Evolutionary conservation across 2,329 filamentous ascomycete species (phyloP).

Genomic region (Zymoseptoria pseudotritici): DNA sequence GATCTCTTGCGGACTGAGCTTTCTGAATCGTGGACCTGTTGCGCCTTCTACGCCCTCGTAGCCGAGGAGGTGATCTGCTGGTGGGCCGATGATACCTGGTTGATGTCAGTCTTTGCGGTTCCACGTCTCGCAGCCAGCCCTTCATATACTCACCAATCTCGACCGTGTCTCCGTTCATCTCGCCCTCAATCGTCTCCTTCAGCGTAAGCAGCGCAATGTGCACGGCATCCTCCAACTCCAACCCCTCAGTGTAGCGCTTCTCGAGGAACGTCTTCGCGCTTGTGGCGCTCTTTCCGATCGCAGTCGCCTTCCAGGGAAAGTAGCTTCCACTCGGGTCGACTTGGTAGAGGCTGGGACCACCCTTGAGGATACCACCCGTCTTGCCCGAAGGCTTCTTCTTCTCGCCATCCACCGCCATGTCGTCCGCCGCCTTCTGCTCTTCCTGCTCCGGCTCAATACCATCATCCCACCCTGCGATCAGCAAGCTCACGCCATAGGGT

Average conservation of each 20-base stretch:
- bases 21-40: constrained; percentile 79
- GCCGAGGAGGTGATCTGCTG: constrained; percentile 85
- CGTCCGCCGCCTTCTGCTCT: constrained; percentile 54
- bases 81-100: constrained; percentile 84
- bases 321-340: constrained; percentile 98
- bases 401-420: constrained; percentile 46
- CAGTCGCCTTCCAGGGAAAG: constrained; percentile 98
- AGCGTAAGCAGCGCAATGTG: constrained; percentile 95
- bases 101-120: constrained; percentile 5
- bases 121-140: background rate
- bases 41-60: constrained; percentile 83
- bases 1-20: constrained; percentile 94
- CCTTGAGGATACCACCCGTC: constrained; percentile 92
- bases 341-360: constrained; percentile 95
- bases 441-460: constrained; percentile 81
- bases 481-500: constrained; percentile 89
- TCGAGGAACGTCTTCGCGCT: constrained; percentile 98
- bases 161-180: constrained; percentile 96
- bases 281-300: constrained; percentile 96
- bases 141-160: constrained; percentile 70
- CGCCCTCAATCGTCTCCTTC: constrained; percentile 98
- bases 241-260: constrained; percentile 95
- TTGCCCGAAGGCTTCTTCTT: constrained; percentile 71
- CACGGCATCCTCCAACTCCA: constrained; percentile 96
- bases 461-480: constrained; percentile 97